Evolutionary conservation across 805 yeast genomes (phyloP).

Genomic region (Lipomyces orientalis): DNA sequence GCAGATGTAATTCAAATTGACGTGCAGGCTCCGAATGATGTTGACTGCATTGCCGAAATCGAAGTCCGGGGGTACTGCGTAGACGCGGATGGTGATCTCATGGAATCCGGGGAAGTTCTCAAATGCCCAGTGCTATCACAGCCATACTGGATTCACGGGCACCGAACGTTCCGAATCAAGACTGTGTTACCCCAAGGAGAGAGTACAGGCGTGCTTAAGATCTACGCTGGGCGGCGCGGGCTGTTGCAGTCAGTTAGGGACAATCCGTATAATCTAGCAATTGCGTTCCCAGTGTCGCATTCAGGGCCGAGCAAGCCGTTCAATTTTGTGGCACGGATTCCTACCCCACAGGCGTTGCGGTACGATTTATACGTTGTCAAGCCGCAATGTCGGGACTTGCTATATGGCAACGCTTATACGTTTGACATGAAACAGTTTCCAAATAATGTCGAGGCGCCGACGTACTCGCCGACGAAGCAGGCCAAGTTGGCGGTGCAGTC

Average conservation of each 20-base stretch:
- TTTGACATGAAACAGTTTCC: constrained; percentile 70
- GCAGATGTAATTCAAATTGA: constrained; percentile 82
- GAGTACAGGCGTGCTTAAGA: constrained; percentile 70
- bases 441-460: constrained; percentile 36
- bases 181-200: constrained; percentile 77
- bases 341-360: constrained; percentile 69
- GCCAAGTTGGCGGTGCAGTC: constrained; percentile 74
- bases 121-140: constrained; percentile 74
- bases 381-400: constrained; percentile 76
- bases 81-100: constrained; percentile 43
- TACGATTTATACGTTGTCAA: constrained; percentile 81
- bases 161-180: constrained; percentile 76
- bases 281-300: constrained; percentile 35
- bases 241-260: constrained; percentile 30
- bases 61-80: constrained; percentile 39
- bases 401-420: constrained; percentile 62
- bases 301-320: constrained; percentile 52
- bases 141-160: constrained; percentile 68
- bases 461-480: constrained; percentile 23
- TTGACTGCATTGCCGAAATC: constrained; percentile 65
- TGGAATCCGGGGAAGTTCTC: constrained; percentile 43
- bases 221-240: constrained; percentile 74
- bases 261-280: constrained; percentile 47
- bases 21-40: constrained; percentile 68
- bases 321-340: constrained; percentile 73